Base-by-base conservation (phyloP, 2,329 filamentous ascomycete genomes). In the Diplodia corticola region DNA sequence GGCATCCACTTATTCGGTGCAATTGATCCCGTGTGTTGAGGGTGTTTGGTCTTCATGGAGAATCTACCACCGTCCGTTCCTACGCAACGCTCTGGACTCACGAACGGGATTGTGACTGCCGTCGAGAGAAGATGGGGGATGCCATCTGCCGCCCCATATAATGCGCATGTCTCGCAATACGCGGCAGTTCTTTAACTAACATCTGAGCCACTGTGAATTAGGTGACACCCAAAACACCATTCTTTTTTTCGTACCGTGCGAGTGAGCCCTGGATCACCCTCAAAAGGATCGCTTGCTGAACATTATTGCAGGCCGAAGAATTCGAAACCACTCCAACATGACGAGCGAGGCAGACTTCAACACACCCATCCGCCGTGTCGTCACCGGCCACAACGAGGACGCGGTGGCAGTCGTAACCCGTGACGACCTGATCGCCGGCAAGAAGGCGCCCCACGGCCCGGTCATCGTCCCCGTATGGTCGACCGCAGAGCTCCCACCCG, bases 261-360 rank as follows among this genome's bases (percentile, higher is more conserved):
- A 35, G 40, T 44, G 9, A 0, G 40, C 20, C 2, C 10, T 20
- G 9, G 40, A 20, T 7, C n/a, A 20, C 4, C 17, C 40, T 44
- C n/a, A 10, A 1, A 20, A 13, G 4, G 4, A 26, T 28, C 9
- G 24, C 24, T 33, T 15, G 50, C 50, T 53, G 15, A 53, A n/a
- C 2, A 2, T 4, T 22, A 2, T 4, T 22, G 6, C 15, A 50
- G 5, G 15, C 1, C 22, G 5, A 17, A 49, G 1, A 3, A 54
- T 20, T 15, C 6, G 5, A 15, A 12, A n/a, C 50, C 17, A 17
- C 17, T 4, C 5, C 30, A 55, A n/a, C n/a, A 60, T 60, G 55
- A 46, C 55, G 12, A 60, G 48, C 37, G 55, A 60, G n/a, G 55
- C 55, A 30, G 37, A 60, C 15, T 60, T 60, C 55, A 60, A 48